A percentile compares a stretch with the other conserved stretches of the same genome.
Evolutionary conservation across 2,329 filamentous ascomycete species (phyloP).

Genomic region (Dactylellina haptotyla): DNA sequence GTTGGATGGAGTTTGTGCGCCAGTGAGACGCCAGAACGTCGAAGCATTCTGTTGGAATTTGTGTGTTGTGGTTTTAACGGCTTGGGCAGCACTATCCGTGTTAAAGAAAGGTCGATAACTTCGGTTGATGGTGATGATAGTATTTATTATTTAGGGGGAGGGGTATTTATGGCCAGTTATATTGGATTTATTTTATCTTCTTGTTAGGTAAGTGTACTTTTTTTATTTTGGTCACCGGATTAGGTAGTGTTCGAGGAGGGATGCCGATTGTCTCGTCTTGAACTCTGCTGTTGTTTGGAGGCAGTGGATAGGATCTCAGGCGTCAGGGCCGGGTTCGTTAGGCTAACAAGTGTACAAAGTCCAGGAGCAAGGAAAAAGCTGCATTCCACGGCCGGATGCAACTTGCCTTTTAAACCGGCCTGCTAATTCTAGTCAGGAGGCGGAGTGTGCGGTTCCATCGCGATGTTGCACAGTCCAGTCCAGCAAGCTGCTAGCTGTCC

Average conservation of each 20-base stretch:
- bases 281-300: too few species aligned
- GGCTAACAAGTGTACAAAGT: neutral
- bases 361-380: neutral
- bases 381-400: conserved; percentile 42
- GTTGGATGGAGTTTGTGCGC: conserved; percentile 21
- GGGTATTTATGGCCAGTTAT: too few species aligned
- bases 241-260: neutral
- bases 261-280: conserved; percentile 21
- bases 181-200: neutral
- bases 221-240: neutral
- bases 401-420: conserved; percentile 23
- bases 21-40: conserved; percentile 46
- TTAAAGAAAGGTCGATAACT: too few species aligned
- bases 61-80: conserved; percentile 28
- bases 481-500: conserved; percentile 7
- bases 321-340: neutral
- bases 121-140: too few species aligned
- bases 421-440: conserved; percentile 11
- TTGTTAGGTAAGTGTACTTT: neutral
- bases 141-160: too few species aligned
- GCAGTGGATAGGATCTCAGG: too few species aligned
- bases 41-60: conserved; percentile 54
- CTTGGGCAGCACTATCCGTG: too few species aligned
- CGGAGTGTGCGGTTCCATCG: conserved; percentile 23
- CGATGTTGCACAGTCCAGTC: conserved; percentile 41